phyloP scores from a whole-genome alignment of 2,329 filamentous ascomycete species.

The Chalara sp. region DNA sequence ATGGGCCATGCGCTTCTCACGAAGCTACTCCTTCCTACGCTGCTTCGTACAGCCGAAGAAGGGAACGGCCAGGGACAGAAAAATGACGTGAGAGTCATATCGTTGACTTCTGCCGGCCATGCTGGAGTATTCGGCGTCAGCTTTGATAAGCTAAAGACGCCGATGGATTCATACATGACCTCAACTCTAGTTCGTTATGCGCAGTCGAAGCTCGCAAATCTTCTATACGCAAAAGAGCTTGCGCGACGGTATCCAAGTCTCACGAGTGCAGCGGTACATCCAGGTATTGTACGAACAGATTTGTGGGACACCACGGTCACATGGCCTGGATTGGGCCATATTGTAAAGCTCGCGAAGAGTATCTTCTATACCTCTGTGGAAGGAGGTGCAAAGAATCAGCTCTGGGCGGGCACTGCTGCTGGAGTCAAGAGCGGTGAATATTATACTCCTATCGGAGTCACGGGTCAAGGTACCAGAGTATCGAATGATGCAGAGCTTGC shows the following conservation, averaged over 20 bases:
- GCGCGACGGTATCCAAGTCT: neutral
- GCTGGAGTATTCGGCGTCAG: conserved; percentile 14
- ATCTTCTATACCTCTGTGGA: neutral
- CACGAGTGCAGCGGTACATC: neutral
- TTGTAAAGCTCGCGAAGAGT: neutral
- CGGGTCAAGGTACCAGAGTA: conserved; percentile 17
- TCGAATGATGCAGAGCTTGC: conserved; percentile 24
- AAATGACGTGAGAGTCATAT: conserved; percentile 18
- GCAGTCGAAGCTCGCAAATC: neutral
- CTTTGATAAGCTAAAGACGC: conserved; percentile 20
- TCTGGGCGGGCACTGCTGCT: neutral
- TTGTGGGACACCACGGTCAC: neutral
- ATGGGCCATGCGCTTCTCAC: conserved; percentile 39
- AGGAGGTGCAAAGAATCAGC: neutral
- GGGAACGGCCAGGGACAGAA: neutral
- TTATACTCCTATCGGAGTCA: conserved; percentile 32
- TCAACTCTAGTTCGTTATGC: neutral
- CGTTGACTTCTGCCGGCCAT: conserved; percentile 7
- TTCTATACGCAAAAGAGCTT: neutral
- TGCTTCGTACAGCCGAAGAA: conserved; percentile 20
- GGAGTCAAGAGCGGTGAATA: conserved; percentile 26
- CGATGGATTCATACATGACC: neutral
- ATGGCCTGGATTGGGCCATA: neutral
- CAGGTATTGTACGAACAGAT: neutral
- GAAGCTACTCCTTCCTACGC: conserved; percentile 28